Evolutionary conservation across 257 asterid genomes (phyloP).

Genomic region (Plantago major): DNA sequence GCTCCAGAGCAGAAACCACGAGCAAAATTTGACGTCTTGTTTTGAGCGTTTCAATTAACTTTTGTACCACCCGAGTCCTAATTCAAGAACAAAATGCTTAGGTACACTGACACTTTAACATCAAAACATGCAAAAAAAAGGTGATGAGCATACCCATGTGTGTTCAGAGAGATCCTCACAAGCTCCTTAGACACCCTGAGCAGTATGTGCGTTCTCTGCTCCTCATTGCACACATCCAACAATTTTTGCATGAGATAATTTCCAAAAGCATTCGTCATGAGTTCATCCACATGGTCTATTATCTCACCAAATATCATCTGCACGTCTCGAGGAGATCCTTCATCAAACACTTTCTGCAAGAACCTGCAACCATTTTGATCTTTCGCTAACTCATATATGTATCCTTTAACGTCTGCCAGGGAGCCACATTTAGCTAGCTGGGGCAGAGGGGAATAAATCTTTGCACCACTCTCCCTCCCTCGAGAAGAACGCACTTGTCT

Average conservation of each 20-base stretch:
- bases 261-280: slow-evolving; percentile 91
- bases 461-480: slow-evolving; percentile 25
- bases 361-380: slow-evolving; percentile 95
- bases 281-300: slow-evolving; percentile 67
- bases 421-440: slow-evolving; percentile 45
- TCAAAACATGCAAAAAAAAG: slow-evolving; percentile 8
- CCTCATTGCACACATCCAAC: slow-evolving; percentile 85
- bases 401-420: slow-evolving; percentile 53
- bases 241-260: slow-evolving; percentile 93
- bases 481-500: slow-evolving; percentile 29
- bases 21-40: slow-evolving; percentile 59
- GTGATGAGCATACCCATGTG: slow-evolving; percentile 64
- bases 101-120: slow-evolving; percentile 7
- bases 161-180: slow-evolving; percentile 74
- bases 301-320: slow-evolving; percentile 69
- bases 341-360: slow-evolving; percentile 79
- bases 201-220: slow-evolving; percentile 71
- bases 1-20: slow-evolving; percentile 76
- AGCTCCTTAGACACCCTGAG: slow-evolving; percentile 69
- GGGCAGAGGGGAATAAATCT: slow-evolving; percentile 28
- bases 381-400: slow-evolving; percentile 51
- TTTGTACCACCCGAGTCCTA: slow-evolving; percentile 96
- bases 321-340: slow-evolving; percentile 64
- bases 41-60: slow-evolving; percentile 82
- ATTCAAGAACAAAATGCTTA: slow-evolving; percentile 17